A percentile compares a stretch with the other conserved stretches of the same genome.
Conservation (phyloP, 352 stramenopile species). For the Pythium phragmitis region DNA sequence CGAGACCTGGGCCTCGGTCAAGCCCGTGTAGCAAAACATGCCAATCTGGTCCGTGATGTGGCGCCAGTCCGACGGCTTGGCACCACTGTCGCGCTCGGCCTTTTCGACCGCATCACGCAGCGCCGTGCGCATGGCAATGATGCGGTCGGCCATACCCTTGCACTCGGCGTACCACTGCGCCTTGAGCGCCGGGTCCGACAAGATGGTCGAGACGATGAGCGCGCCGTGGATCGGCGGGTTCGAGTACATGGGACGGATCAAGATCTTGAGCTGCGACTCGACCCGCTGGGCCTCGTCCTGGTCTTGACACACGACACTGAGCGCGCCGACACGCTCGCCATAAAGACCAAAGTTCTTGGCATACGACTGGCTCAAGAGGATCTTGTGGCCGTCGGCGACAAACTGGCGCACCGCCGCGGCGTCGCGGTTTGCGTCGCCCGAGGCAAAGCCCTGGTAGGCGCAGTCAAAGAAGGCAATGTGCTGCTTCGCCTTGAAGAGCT, state of each 20-base stretch:
- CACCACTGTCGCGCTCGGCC: constrained; percentile 76
- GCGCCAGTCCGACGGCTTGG: constrained; percentile 89
- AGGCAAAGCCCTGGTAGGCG: constrained; percentile 99
- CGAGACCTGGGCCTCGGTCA: constrained; percentile 94
- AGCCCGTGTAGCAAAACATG: constrained; percentile 99
- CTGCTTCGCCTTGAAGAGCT: constrained; percentile 94
- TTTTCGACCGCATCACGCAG: constrained; percentile 83
- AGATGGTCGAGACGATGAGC: constrained; percentile 96
- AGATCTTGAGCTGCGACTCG: constrained; percentile 98
- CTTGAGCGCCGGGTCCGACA: constrained; percentile 92
- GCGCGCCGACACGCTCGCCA: constrained; percentile 96
- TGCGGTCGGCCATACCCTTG: constrained; percentile 95
- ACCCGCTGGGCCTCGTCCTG: constrained; percentile 95
- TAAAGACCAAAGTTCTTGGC: constrained; percentile 99
- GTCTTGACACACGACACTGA: constrained; percentile 94
- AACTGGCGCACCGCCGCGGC: constrained; percentile 94
- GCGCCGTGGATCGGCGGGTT: constrained; percentile 98
- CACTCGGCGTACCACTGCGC: constrained; percentile 94
- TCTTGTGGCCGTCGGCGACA: constrained; percentile 97
- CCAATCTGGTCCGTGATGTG: constrained; percentile 99
- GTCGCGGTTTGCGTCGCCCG: constrained; percentile 95
- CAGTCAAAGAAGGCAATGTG: constrained; percentile 99
- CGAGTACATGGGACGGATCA: constrained; percentile 99
- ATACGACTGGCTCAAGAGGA: constrained; percentile 98
- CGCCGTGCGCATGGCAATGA: constrained; percentile 92